Base-by-base conservation (phyloP, 257 asterid genomes). In the Rehmannia glutinosa region DNA sequence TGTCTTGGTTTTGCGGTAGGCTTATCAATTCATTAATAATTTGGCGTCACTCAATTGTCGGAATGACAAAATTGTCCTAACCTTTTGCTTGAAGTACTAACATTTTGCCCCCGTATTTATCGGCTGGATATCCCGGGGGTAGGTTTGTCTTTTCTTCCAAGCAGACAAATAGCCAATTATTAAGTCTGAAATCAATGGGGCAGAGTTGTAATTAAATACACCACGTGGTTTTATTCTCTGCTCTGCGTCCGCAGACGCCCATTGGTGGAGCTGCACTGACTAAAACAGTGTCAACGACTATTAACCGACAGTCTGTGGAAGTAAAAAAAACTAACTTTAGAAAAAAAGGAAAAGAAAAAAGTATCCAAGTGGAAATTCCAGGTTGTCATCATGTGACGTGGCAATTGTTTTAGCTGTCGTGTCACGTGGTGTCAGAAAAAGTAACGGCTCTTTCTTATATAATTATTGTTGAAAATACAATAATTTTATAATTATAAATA, bases 361-460 rank as follows among this genome's bases (percentile, higher is more conserved):
- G 41, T 6, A 2, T 4, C 9, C 5, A 45, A 10, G 16, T 21
- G 55, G 25, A 68, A 64, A 52, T n/a, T 80, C 74, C 76, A 62
- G 81, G 71, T 65, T 66, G 65, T 66, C 60, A 57, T n/a, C 17
- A 4, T 0, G 42, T 75, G 78, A 75, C 74, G 68, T 81, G 81
- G 81, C 77, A 42, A 27, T 50, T 38, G 46, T 23, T 62, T 74
- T 46, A 33, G 53, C 23, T 28, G 36, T 59, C 7, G 10, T 27
- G 43, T 71, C 82, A 78, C 82, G 75, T 75, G 82, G 35, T 51
- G 81, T 72, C 81, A 62, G 81, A n/a, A 69, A 41, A 66, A 54
- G 41, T 33, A 56, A 56, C 73, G 56, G 62, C 77, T 71, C 39
- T 3, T 20, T 23, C 62, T 42, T 72, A 62, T 33, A 39, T 57